A percentile compares a stretch with the other conserved stretches of the same genome.
These are phyloP conservation scores for Cercospora zeae-maydis DNA, from an alignment of 2,329 filamentous ascomycete species.

Conservation along the genomic window DNA sequence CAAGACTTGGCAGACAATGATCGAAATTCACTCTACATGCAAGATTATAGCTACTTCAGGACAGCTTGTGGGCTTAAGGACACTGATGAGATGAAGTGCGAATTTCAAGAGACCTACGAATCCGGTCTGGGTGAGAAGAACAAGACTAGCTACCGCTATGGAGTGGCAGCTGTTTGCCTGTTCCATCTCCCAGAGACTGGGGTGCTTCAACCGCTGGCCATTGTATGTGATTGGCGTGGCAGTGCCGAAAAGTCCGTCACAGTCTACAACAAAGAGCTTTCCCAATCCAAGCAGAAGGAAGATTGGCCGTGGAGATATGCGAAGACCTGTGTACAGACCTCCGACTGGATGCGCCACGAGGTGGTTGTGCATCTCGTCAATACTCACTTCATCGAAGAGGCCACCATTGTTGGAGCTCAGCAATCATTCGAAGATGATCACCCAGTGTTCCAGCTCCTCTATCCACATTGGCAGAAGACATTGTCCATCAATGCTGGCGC, in stretches of 20 bases:
- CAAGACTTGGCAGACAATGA: slow-evolving; percentile 32
- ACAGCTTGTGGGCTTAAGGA: slow-evolving; percentile 29
- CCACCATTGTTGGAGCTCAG: slow-evolving; percentile 23
- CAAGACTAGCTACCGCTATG: slow-evolving; percentile 15
- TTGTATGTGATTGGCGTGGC: slow-evolving; percentile 48
- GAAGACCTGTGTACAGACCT: slow-evolving; percentile 49
- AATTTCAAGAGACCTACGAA: slow-evolving; percentile 17
- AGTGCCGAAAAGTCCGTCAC: slow-evolving; percentile 46
- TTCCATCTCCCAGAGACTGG: slow-evolving; percentile 41
- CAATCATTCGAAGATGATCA: slow-evolving; percentile 47
- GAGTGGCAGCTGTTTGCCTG: slow-evolving; percentile 20
- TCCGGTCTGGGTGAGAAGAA: slow-evolving; percentile 10
- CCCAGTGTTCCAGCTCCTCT: slow-evolving; percentile 44
- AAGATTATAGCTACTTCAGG: slow-evolving; percentile 47
- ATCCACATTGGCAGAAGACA: slow-evolving; percentile 52
- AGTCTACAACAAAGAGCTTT: slow-evolving; percentile 49
- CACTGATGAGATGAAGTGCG: slow-evolving; percentile 18
- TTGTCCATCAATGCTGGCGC: slow-evolving; percentile 50
- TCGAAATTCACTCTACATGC: slow-evolving; percentile 40
- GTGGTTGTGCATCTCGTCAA: slow-evolving; percentile 41
- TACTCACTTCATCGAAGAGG: slow-evolving; percentile 25
- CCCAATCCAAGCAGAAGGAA: slow-evolving; percentile 37
- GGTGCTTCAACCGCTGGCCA: slow-evolving; percentile 49
- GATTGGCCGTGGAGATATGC: slow-evolving; percentile 55
- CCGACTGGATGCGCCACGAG: slow-evolving; percentile 51